These are phyloP conservation scores for Chalciporus sphaerocephalus DNA, from an alignment of 768 basidiomycete species.

Conservation along the genomic window DNA sequence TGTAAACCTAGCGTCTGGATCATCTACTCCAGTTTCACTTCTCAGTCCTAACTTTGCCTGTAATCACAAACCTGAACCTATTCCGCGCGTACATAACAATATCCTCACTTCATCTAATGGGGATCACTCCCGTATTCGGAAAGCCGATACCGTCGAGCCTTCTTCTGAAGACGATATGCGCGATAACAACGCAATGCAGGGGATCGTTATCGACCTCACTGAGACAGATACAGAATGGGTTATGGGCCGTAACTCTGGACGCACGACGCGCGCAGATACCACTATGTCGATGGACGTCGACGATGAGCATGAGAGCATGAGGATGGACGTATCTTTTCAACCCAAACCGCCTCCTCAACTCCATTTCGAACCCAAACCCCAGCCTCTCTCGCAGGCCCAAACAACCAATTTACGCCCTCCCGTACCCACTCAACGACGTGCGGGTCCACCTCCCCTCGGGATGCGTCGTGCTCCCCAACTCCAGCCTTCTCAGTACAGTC, in stretches of 20 bases:
- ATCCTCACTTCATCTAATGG: neutral
- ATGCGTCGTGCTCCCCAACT: constrained; percentile 25
- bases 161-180: neutral
- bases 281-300: constrained; percentile 17
- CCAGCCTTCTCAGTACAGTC: constrained; percentile 17
- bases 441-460: constrained; percentile 25
- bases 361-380: constrained; percentile 1
- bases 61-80: constrained; percentile 5
- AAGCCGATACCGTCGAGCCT: neutral
- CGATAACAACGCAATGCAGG: constrained; percentile 14
- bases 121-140: neutral
- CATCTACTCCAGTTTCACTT: constrained; percentile 12
- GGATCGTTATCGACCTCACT: constrained; percentile 16
- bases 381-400: neutral
- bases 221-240: constrained; percentile 20
- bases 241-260: neutral
- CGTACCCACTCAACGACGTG: constrained; percentile 13
- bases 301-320: constrained; percentile 9
- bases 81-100: neutral
- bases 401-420: neutral
- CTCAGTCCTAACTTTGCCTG: constrained; percentile 10
- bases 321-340: constrained; percentile 18
- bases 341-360: neutral
- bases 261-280: constrained; percentile 2
- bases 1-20: constrained; percentile 6